Evolutionary conservation across 2,329 filamentous ascomycete species (phyloP).

Genomic region (Chaetomiaceae sp.): DNA sequence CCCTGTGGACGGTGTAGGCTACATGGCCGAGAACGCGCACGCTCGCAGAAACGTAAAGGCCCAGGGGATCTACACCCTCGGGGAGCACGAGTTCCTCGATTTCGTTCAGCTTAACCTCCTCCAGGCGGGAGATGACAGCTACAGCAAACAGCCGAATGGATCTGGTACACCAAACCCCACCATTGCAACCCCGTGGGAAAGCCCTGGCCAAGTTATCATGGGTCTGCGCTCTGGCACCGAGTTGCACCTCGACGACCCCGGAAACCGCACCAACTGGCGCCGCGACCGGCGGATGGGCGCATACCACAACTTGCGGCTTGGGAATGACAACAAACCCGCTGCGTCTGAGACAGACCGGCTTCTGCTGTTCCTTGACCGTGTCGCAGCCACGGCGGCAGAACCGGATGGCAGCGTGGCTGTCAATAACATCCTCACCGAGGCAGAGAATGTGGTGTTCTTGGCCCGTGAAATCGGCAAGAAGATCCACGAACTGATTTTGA

Average conservation of each 20-base stretch:
- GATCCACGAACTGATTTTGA: constrained; percentile 22
- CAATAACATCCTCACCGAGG: neutral
- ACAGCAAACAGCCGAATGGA: too few relatives aligned
- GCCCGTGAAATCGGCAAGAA: constrained; percentile 25
- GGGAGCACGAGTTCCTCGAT: constrained; percentile 17
- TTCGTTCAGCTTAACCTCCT: neutral
- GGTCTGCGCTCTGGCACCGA: constrained; percentile 23
- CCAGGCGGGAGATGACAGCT: neutral
- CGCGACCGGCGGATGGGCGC: constrained; percentile 29
- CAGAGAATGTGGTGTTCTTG: constrained; percentile 21
- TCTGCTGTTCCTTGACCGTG: neutral
- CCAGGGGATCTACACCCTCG: constrained; percentile 4
- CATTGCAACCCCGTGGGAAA: too few relatives aligned
- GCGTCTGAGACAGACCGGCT: neutral
- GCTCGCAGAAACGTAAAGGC: neutral
- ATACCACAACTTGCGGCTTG: constrained; percentile 26
- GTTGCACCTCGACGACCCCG: constrained; percentile 26
- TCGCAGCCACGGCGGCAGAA: neutral
- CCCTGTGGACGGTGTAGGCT: constrained; percentile 22
- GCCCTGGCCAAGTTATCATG: constrained; percentile 20
- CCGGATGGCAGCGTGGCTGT: neutral
- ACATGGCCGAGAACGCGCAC: constrained; percentile 12
- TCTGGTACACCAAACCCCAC: too few relatives aligned
- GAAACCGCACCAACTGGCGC: constrained; percentile 28
- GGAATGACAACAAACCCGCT: neutral